Evolutionary conservation across 78 protist genomes (phyloP).

Genomic region (Dictyostelium brefeldianum): DNA sequence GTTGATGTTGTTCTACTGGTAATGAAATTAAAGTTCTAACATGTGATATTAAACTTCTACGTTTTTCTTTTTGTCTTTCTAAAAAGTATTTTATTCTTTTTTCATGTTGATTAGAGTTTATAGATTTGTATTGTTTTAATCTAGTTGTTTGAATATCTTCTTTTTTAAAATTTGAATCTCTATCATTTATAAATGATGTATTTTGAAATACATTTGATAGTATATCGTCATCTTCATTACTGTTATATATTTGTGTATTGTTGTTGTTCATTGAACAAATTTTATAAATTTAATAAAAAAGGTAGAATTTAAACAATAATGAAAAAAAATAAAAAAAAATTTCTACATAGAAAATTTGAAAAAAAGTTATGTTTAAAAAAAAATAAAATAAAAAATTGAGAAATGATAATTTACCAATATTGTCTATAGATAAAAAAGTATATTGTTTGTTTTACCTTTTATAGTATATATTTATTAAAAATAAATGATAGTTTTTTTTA

Average conservation of each 20-base stretch:
- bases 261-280: not conserved
- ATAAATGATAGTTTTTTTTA: too few species aligned
- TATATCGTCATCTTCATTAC: slow-evolving; percentile 17
- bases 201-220: slow-evolving; percentile 6
- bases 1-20: not conserved
- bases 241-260: not conserved
- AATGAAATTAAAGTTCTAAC: slow-evolving; percentile 15
- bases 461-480: too few species aligned
- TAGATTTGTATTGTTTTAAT: not conserved
- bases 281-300: too few species aligned
- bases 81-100: slow-evolving; percentile 48
- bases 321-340: too few species aligned
- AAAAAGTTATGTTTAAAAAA: too few species aligned
- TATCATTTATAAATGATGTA: slow-evolving; percentile 1
- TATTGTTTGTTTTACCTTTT: too few species aligned
- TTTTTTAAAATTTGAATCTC: slow-evolving; percentile 20
- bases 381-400: too few species aligned
- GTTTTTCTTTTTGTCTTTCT: slow-evolving; percentile 55
- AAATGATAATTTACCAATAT: too few species aligned
- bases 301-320: too few species aligned
- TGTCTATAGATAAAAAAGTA: too few species aligned
- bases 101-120: slow-evolving; percentile 11
- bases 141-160: not conserved
- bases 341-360: too few species aligned
- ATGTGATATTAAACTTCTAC: slow-evolving; percentile 53